Conservation (phyloP, 1,284 basidiomycete species). For the Salmacisia buchloeana region DNA sequence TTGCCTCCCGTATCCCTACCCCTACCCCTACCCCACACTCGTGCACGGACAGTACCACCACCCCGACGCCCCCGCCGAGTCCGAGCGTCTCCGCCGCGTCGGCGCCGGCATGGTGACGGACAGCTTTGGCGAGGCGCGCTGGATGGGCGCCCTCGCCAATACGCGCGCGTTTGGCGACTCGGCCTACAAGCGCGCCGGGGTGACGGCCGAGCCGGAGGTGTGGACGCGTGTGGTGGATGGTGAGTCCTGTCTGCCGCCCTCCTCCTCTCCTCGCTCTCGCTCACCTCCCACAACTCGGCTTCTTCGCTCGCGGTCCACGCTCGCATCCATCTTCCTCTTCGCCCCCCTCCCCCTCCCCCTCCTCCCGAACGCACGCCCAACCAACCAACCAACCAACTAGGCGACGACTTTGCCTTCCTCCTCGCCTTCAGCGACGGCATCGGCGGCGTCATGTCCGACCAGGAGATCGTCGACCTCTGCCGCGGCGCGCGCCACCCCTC, state of each 20-base stretch:
- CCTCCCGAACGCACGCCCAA: not conserved
- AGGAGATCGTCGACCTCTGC: slow-evolving; percentile 87
- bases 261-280: no score
- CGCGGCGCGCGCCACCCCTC: slow-evolving; percentile 68
- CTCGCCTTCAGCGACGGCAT: slow-evolving; percentile 66
- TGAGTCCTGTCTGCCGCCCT: slow-evolving; percentile 60
- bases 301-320: slow-evolving; percentile 60
- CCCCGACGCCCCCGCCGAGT: slow-evolving; percentile 79
- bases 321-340: slow-evolving; percentile 72
- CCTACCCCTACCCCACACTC: not conserved
- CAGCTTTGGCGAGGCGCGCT: slow-evolving; percentile 88
- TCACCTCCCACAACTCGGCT: no score
- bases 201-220: slow-evolving; percentile 94
- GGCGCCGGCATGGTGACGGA: slow-evolving; percentile 85
- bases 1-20: not conserved
- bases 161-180: slow-evolving; percentile 90
- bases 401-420: slow-evolving; percentile 35
- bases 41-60: slow-evolving; percentile 60
- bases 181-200: slow-evolving; percentile 64
- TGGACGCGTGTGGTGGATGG: slow-evolving; percentile 65
- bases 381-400: slow-evolving; percentile 21
- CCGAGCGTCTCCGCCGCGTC: slow-evolving; percentile 75
- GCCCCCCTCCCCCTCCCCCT: slow-evolving; percentile 52
- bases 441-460: slow-evolving; percentile 81
- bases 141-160: slow-evolving; percentile 94